Evolutionary conservation across 257 asterid genomes (phyloP), one percentile per base, ranked within the genome.

Genomic region (Solanum sitiens): DNA sequence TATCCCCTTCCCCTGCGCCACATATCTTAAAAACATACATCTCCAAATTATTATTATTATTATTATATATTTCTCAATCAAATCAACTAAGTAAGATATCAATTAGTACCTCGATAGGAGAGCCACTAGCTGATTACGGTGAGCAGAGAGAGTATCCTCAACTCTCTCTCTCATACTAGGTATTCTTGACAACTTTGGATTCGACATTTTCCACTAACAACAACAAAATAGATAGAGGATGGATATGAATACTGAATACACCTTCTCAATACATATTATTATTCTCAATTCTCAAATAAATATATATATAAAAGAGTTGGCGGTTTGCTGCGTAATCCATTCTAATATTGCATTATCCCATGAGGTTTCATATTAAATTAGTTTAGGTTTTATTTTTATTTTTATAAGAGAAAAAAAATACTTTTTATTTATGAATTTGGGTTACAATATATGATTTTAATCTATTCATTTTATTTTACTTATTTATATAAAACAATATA

Each of bases 1-100:
- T 83, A 97, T 92, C 86, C 99, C 90, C 92, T 97, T 97, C 92
- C 99, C 99, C 94, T 96, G 99, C 20, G 94, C 98, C 91, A 95
- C 98, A 84, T 94, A 97, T 87, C 99, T 27, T 27, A 27, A 27
- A 27, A 27, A 27, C 30, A 27, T 27, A 27, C 30, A 27, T 27
- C 30, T 27, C 30, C 30, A 27, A 27, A 27, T 27, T 27, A 27
- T 27, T 27, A 27, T 27, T 27, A 27, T 27, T 27, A 27, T 27
- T 27, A 27, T 27, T 27, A 33, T 33, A 33, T 15, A 50, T 50
- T 50, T 50, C 61, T 50, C 61, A 50, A 21, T 50, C 59, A 50
- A 50, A 50, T 50, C 59, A 50, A 50, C 59, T 50, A 33, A 27
- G 37, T 33, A 50, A 50, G 20, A 50, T 50, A 50, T 50, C 0